phyloP scores from a whole-genome alignment of 331 rosid species.

The Malus hybrid region DNA sequence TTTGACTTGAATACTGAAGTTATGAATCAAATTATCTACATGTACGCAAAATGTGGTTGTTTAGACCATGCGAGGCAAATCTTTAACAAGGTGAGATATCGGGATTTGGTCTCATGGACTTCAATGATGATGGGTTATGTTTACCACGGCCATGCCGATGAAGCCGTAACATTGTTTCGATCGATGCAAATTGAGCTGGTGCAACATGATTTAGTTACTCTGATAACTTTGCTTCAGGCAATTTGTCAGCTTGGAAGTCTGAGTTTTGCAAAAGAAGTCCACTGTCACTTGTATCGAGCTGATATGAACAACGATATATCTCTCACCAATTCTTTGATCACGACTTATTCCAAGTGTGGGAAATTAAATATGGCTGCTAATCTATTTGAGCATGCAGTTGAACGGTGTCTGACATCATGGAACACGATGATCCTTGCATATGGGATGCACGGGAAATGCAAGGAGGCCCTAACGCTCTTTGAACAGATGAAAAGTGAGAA shows the following conservation, averaged over 20 bases:
- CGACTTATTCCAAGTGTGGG: conserved; percentile 45
- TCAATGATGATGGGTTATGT: conserved; percentile 40
- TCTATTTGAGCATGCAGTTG: conserved; percentile 30
- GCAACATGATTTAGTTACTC: conserved; percentile 20
- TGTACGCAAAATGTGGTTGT: conserved; percentile 31
- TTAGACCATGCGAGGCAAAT: conserved; percentile 23
- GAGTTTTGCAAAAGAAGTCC: conserved; percentile 36
- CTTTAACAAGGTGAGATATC: conserved; percentile 18
- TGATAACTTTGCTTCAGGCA: conserved; percentile 41
- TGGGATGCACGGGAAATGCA: conserved; percentile 41
- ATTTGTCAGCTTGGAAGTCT: conserved; percentile 35
- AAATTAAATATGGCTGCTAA: conserved; percentile 26
- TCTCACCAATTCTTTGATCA: conserved; percentile 35
- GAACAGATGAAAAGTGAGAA: conserved; percentile 30
- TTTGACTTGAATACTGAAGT: conserved; percentile 23
- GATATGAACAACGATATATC: conserved; percentile 23
- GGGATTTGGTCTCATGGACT: conserved; percentile 52
- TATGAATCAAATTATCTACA: conserved; percentile 32
- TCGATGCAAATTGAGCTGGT: conserved; percentile 28
- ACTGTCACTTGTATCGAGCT: conserved; percentile 30
- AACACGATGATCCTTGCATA: conserved; percentile 47
- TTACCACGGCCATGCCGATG: conserved; percentile 20
- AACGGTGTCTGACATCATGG: conserved; percentile 42
- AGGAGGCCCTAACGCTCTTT: conserved; percentile 31
- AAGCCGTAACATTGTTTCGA: conserved; percentile 40